Base-by-base conservation (phyloP, 345 rosid genomes). In the rapeseed (Brassica napus) region DNA sequence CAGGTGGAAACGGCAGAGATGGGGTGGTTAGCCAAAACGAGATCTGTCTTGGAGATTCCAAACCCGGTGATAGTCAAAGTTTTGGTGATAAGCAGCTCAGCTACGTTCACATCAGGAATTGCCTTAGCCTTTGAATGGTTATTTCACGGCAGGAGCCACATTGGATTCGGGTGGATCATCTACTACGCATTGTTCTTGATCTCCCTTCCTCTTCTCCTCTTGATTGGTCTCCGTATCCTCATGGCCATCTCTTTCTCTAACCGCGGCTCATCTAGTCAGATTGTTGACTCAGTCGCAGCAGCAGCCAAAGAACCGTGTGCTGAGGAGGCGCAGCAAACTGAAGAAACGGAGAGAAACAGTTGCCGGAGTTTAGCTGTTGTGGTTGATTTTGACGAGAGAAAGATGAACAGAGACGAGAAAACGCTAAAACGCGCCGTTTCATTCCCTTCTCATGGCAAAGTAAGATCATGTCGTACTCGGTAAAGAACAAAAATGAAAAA, bases 111-210 rank as follows among this genome's bases (percentile, higher is more conserved):
- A 37, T 72, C 63, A 26, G 86, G 85, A 59, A 1, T 58, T 37
- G 84, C 72, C 26, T 61, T 79, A 34, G 52, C 61, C 42, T 3
- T 76, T 44, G 73, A 79, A 55, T 84, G 86, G 85, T 10, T 68
- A 12, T 37, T 47, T 49, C 52, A 79, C 14, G 84, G 86, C 54
- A 81, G 49, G 67, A 47, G 47, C 64, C 74, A 79, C 59, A 35
- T 1, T 0, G 83, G 77, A 37, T 79, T 65, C 32, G 32, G 28
- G 14, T 82, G 83, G 86, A 79, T 76, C 32, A 34, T 71, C 35
- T 72, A 72, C 37, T 75, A 72, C 12, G 79, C 74, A 23, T 68
- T 81, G n/a, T 65, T 62, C 34, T 6, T 82, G 58, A 65, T 82
- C 16, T 14, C 47, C 32, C 44, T 84, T 21, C 76, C 81, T 1